Evolutionary conservation across 371 early-diverging fungal genomes (phyloP).

Genomic region (Blastocladiella emersonii): DNA sequence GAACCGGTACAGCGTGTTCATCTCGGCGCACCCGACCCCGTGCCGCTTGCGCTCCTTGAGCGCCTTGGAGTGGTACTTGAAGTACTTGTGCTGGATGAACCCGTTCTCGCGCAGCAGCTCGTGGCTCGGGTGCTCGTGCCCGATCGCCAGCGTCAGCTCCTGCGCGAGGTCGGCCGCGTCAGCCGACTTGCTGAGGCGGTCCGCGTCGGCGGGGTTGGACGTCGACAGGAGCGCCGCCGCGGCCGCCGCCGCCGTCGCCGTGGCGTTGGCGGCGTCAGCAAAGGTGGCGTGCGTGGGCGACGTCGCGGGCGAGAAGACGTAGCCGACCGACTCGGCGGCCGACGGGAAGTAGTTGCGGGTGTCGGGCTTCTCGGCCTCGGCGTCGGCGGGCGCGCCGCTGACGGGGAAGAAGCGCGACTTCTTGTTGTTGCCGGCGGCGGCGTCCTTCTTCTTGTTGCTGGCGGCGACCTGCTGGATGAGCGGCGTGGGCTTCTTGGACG

Average conservation of each 20-base stretch:
- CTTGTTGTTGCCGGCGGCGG: neutral
- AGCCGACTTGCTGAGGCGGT: conserved; percentile 11
- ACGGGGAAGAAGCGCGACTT: conserved; percentile 41
- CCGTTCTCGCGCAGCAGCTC: conserved; percentile 87
- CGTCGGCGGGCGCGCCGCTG: conserved; percentile 17
- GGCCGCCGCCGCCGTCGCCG: neutral
- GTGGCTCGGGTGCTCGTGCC: conserved; percentile 88
- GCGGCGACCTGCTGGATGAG: neutral
- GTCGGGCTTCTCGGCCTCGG: conserved; percentile 31
- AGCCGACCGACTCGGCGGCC: conserved; percentile 36
- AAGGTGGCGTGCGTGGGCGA: neutral
- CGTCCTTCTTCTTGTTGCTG: neutral
- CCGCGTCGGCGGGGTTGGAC: neutral
- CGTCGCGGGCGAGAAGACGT: conserved; percentile 11
- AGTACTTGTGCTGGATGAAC: conserved; percentile 89
- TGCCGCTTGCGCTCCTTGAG: conserved; percentile 79
- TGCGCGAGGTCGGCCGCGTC: conserved; percentile 19
- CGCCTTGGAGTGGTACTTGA: conserved; percentile 88
- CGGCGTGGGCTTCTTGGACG: too few species aligned
- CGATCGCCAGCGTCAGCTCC: conserved; percentile 56
- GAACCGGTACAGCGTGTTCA: conserved; percentile 42
- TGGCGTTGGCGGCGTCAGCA: conserved; percentile 6
- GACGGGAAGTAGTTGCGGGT: conserved; percentile 52
- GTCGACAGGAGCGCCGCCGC: neutral
- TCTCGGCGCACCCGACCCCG: conserved; percentile 47